phyloP scores from a whole-genome alignment of 495 filamentous ascomycete species.

The Penicillium paradoxum region DNA sequence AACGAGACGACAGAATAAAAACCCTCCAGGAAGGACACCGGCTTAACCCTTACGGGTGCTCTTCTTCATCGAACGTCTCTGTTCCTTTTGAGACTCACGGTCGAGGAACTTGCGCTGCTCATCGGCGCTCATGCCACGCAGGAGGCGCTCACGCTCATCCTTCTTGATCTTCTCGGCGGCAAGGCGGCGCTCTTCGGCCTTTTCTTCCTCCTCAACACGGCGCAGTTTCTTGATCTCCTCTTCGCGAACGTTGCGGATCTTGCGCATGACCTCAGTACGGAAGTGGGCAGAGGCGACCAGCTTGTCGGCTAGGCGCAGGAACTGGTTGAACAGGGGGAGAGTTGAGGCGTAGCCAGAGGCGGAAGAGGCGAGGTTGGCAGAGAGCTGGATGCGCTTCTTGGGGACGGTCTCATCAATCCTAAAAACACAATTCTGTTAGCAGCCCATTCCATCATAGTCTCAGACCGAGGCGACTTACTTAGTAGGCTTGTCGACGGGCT shows the following conservation, averaged over 20 bases:
- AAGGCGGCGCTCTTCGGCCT: conserved; percentile 78
- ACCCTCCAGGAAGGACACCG: conserved; percentile 6
- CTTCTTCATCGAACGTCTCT: conserved; percentile 68
- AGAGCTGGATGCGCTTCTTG: conserved; percentile 80
- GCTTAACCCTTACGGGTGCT: conserved; percentile 46
- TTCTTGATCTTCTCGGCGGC: conserved; percentile 84
- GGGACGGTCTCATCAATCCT: conserved; percentile 83
- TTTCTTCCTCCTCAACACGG: conserved; percentile 82
- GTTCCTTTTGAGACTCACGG: conserved; percentile 78
- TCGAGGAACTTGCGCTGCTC: conserved; percentile 95
- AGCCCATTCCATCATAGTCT: background rate
- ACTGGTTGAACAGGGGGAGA: conserved; percentile 72
- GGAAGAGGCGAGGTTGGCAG: conserved; percentile 62
- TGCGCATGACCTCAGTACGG: conserved; percentile 83
- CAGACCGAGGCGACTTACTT: conserved; percentile 53
- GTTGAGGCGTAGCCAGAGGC: conserved; percentile 56
- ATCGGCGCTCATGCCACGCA: conserved; percentile 81
- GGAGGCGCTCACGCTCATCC: conserved; percentile 78
- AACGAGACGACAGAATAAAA: conserved; percentile 14
- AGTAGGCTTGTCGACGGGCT: conserved; percentile 82
- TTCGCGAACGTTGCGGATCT: conserved; percentile 74
- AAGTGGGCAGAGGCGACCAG: conserved; percentile 75
- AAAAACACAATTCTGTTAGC: conserved; percentile 8
- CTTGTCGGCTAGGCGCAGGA: conserved; percentile 76
- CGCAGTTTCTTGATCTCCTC: conserved; percentile 75